Evolutionary conservation across 179 eudicot species (phyloP).

Genomic region (Spergularia azorica): DNA sequence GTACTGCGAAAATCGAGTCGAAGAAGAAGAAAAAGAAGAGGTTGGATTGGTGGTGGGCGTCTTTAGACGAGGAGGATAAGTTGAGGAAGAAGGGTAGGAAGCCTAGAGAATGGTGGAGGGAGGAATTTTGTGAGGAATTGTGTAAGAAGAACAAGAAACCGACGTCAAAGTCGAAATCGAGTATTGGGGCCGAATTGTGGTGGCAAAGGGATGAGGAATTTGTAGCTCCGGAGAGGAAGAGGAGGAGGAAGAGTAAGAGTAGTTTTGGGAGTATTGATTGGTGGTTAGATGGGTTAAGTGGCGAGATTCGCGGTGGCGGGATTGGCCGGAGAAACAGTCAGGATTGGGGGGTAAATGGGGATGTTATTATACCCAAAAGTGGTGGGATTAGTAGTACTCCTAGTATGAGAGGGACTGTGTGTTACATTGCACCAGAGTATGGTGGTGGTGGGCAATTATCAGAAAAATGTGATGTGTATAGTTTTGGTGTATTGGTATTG

Average conservation of each 20-base stretch:
- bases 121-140: conserved; percentile 87
- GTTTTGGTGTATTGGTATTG: conserved; percentile 78
- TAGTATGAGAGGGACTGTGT: conserved; percentile 95
- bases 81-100: conserved; percentile 52
- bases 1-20: conserved; percentile 14
- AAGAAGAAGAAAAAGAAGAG: conserved; percentile 56
- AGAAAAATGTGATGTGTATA: conserved; percentile 82
- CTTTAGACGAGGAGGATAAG: conserved; percentile 45
- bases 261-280: conserved; percentile 80
- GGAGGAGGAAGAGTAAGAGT: conserved; percentile 55
- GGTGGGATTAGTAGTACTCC: conserved; percentile 94
- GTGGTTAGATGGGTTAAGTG: conserved; percentile 90
- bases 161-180: conserved; percentile 35
- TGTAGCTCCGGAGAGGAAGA: conserved; percentile 57
- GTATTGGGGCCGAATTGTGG: conserved; percentile 54
- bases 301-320: conserved; percentile 49
- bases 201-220: conserved; percentile 83
- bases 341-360: conserved; percentile 63
- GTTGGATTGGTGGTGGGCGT: conserved; percentile 77
- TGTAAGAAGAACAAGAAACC: conserved; percentile 58
- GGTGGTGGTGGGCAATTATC: conserved; percentile 78
- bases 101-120: conserved; percentile 98
- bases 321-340: conserved; percentile 68
- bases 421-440: conserved; percentile 90
- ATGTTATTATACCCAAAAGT: conserved; percentile 58